phyloP scores from a whole-genome alignment of 768 basidiomycete genomes.

The Sarcodon sp. region DNA sequence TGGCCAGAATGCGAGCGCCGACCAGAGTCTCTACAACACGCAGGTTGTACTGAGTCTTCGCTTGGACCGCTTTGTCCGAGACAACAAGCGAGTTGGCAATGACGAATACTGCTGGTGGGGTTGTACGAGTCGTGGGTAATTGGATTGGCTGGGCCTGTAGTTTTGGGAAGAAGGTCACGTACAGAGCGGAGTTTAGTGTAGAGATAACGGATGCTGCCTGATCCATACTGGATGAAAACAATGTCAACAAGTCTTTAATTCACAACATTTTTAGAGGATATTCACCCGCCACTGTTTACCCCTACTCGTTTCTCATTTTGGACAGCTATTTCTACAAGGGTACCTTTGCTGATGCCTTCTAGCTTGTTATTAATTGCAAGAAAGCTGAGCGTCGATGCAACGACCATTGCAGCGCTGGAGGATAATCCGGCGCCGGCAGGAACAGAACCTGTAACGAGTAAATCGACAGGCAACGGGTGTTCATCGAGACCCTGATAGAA shows the following conservation, averaged over 20 bases:
- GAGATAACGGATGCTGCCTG: slow-evolving; percentile 84
- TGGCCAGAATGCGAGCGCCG: slow-evolving; percentile 62
- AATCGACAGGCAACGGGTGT: slow-evolving; percentile 47
- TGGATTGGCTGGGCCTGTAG: slow-evolving; percentile 55
- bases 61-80: slow-evolving; percentile 58
- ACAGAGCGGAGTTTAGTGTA: slow-evolving; percentile 54
- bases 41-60: slow-evolving; percentile 74
- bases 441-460: slow-evolving; percentile 71
- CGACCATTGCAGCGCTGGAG: slow-evolving; percentile 85
- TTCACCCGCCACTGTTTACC: slow-evolving; percentile 71
- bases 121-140: slow-evolving; percentile 32
- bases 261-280: background rate
- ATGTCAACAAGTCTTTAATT: slow-evolving; percentile 5
- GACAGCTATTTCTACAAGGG: slow-evolving; percentile 69
- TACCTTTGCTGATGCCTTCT: slow-evolving; percentile 42
- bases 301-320: slow-evolving; percentile 79
- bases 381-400: slow-evolving; percentile 74
- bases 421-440: slow-evolving; percentile 82
- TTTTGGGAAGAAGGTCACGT: slow-evolving; percentile 71
- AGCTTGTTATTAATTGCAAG: slow-evolving; percentile 64
- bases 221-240: slow-evolving; percentile 50
- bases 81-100: slow-evolving; percentile 78
- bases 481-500: slow-evolving; percentile 28
- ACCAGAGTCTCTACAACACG: slow-evolving; percentile 87
- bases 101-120: slow-evolving; percentile 43